phyloP scores from a whole-genome alignment of 106 monocot genomes.

The Apostasia ramifera region DNA sequence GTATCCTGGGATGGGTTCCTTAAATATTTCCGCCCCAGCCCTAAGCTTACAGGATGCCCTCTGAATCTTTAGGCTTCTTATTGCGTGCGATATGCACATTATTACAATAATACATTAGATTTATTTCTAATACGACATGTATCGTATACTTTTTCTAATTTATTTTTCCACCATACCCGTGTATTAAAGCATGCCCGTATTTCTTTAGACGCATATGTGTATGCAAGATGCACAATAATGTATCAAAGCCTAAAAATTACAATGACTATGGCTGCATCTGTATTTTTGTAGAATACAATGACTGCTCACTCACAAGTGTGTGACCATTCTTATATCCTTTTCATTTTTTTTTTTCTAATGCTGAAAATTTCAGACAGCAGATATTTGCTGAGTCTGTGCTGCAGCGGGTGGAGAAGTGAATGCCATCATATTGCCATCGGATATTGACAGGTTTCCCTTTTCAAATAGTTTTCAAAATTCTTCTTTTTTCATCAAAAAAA shows the following conservation, averaged over 20 bases:
- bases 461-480: too few species aligned
- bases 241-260: background rate
- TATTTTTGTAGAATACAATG: background rate
- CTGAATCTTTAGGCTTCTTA: too few species aligned
- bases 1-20: slow-evolving; percentile 97
- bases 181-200: background rate
- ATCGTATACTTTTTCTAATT: too few species aligned
- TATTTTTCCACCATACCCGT: too few species aligned
- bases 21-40: slow-evolving; percentile 79
- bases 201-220: background rate
- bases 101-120: too few species aligned
- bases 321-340: background rate
- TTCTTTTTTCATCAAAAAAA: too few species aligned
- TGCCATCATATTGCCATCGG: background rate
- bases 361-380: slow-evolving; percentile 48
- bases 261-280: background rate
- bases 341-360: background rate
- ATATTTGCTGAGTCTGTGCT: slow-evolving; percentile 73
- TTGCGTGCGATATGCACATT: too few species aligned
- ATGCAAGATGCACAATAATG: background rate
- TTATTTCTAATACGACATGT: too few species aligned
- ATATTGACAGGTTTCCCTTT: too few species aligned
- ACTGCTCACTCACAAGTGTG: background rate
- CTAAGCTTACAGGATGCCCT: slow-evolving; percentile 46
- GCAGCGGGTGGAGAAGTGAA: slow-evolving; percentile 40